These are phyloP conservation scores for Pholiota microspora DNA, from an alignment of 768 basidiomycete genomes.

Conservation along the genomic window DNA sequence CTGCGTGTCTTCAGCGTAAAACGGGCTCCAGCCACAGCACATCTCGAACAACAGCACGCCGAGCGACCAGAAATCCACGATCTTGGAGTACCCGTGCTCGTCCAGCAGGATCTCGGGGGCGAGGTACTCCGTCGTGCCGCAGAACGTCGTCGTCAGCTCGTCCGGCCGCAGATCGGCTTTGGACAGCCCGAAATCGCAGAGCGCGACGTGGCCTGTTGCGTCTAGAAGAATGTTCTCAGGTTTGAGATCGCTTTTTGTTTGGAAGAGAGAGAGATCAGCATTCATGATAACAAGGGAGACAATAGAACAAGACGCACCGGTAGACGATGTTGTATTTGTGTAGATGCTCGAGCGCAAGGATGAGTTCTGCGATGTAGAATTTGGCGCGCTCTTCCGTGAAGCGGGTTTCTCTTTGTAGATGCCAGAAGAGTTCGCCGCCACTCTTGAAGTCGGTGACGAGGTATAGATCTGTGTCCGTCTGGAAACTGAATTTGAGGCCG, in stretches of 20 bases:
- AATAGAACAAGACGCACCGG: conserved; percentile 50
- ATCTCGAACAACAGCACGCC: conserved; percentile 98
- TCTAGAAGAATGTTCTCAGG: conserved; percentile 98
- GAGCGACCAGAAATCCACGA: conserved; percentile 98
- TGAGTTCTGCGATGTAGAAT: conserved; percentile 96
- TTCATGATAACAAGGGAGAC: not conserved
- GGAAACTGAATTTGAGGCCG: conserved; percentile 97
- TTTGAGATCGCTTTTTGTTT: conserved; percentile 84
- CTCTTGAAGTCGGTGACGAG: conserved; percentile 99
- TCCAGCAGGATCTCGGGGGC: conserved; percentile 98
- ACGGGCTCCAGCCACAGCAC: conserved; percentile 99
- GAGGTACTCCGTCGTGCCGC: conserved; percentile 97
- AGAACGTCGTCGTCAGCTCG: conserved; percentile 98
- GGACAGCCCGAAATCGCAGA: conserved; percentile 98
- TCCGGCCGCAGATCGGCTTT: conserved; percentile 93
- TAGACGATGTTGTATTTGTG: conserved; percentile 97
- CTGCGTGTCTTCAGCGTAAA: conserved; percentile 98
- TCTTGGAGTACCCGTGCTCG: conserved; percentile 97
- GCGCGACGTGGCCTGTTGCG: conserved; percentile 96
- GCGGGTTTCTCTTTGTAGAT: conserved; percentile 91
- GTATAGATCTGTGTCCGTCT: conserved; percentile 92
- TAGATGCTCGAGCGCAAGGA: conserved; percentile 92
- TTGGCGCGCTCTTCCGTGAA: conserved; percentile 92
- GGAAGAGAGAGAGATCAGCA: not conserved
- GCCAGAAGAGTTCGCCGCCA: conserved; percentile 98